A percentile compares a stretch with the other conserved stretches of the same genome.
These are phyloP conservation scores for Alternaria solani DNA, from an alignment of 2,329 filamentous ascomycete genomes.

Conservation along the genomic window DNA sequence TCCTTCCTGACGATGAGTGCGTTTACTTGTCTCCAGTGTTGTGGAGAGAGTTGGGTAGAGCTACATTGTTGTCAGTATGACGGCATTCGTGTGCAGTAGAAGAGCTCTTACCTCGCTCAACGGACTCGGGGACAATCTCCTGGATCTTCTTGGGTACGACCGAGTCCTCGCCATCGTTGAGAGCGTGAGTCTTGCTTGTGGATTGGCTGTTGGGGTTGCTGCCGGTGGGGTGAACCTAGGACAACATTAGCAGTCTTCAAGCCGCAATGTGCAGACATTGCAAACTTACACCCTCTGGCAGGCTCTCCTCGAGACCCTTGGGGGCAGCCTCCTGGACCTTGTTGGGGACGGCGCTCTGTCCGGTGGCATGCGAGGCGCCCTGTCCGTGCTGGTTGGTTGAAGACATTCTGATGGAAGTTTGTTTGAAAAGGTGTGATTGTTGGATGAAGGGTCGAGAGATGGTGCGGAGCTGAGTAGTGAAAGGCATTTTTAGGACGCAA, in stretches of 20 bases:
- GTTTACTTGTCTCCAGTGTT: slow-evolving; percentile 47
- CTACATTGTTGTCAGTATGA: neutral
- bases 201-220: slow-evolving; percentile 46
- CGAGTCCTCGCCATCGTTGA: slow-evolving; percentile 46
- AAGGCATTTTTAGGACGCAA: slow-evolving; percentile 22
- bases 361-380: slow-evolving; percentile 53
- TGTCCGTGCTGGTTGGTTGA: slow-evolving; percentile 50
- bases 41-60: slow-evolving; percentile 55
- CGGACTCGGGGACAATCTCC: slow-evolving; percentile 54
- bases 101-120: slow-evolving; percentile 47
- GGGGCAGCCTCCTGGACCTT: slow-evolving; percentile 52
- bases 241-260: slow-evolving; percentile 3
- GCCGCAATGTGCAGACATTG: neutral
- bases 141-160: slow-evolving; percentile 56
- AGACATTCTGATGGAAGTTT: slow-evolving; percentile 34
- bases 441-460: slow-evolving; percentile 29
- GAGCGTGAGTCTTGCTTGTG: slow-evolving; percentile 50
- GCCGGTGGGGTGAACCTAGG: slow-evolving; percentile 50
- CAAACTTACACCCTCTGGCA: slow-evolving; percentile 47
- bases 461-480: slow-evolving; percentile 28
- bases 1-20: neutral
- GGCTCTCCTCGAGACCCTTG: slow-evolving; percentile 50
- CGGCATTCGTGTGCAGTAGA: neutral
- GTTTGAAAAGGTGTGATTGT: slow-evolving; percentile 21
- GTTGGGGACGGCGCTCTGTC: slow-evolving; percentile 52